Evolutionary conservation across 208 protist genomes (phyloP).

Genomic region (Trypanosoma theileri): DNA sequence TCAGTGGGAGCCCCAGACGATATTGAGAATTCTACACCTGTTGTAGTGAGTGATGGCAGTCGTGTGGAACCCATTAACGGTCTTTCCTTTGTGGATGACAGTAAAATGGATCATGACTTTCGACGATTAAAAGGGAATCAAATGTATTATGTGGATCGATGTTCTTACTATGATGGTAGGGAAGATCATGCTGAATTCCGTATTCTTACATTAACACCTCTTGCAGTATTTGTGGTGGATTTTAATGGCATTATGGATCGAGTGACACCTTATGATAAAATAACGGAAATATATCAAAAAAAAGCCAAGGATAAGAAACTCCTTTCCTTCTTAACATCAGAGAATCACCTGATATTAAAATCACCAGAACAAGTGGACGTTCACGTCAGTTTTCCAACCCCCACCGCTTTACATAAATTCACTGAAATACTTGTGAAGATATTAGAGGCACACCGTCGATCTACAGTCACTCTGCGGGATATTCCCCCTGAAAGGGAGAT

Average conservation of each 20-base stretch:
- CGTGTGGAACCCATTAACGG: neutral
- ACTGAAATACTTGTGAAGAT: neutral
- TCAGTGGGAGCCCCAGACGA: too few relatives aligned
- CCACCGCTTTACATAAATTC: slow-evolving; percentile 2
- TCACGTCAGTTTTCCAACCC: slow-evolving; percentile 20
- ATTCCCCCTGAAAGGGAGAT: slow-evolving; percentile 10
- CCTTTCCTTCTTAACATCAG: neutral
- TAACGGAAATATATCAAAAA: slow-evolving; percentile 22
- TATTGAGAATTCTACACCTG: neutral
- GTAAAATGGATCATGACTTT: slow-evolving; percentile 14
- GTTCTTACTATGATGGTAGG: slow-evolving; percentile 9
- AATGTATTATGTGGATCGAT: slow-evolving; percentile 22
- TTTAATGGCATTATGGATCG: slow-evolving; percentile 21
- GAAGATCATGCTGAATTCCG: neutral
- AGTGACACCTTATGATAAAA: slow-evolving; percentile 6
- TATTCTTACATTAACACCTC: slow-evolving; percentile 25
- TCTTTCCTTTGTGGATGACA: slow-evolving; percentile 18
- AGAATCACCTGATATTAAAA: slow-evolving; percentile 20
- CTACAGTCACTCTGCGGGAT: neutral
- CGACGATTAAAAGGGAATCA: slow-evolving; percentile 20
- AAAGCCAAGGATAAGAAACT: slow-evolving; percentile 18
- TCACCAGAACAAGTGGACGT: slow-evolving; percentile 20
- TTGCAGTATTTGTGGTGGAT: slow-evolving; percentile 22
- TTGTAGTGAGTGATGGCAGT: neutral
- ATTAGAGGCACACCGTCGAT: neutral